Base-by-base conservation (phyloP, 2,329 filamentous ascomycete species). In the Aspergillus sp. region DNA sequence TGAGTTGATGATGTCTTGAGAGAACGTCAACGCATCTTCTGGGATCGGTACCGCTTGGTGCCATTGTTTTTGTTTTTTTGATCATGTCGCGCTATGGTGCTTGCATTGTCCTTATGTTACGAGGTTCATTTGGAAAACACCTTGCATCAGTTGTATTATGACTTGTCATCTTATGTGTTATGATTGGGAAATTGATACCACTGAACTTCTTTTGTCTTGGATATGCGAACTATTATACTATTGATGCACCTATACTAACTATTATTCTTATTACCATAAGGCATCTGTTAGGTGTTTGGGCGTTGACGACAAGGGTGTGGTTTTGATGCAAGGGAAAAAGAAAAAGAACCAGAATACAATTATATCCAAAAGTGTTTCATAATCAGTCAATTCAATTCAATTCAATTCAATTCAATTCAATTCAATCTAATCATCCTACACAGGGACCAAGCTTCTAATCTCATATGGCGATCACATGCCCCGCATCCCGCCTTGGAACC, bases 1-100 rank as follows among this genome's bases (percentile, higher is more conserved):
- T 46, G 62, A 64, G 42, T 53, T 65, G 42, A 62, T 64, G 53
- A 62, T 63, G 52, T 48, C 56, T 32, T 64, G 51, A 59, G n/a
- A n/a, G n/a, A n/a, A 48, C 38, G 45, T 44, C 35, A 34, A 27
- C 49, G 35, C 45, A 45, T 50, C 48, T 38, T 26, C 44, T 42
- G n/a, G n/a, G n/a, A n/a, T n/a, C n/a, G n/a, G n/a, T n/a, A n/a
- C n/a, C 33, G 42, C 12, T 48, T 41, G 19, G 41, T 29, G 51
- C 41, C 42, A 27, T 48, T 47, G 44, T 43, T 28, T 36, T 41
- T 54, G 39, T 27, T 19, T 39, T 49, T 45, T 35, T 44, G 34
- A 52, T 49, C 39, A 19, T 46, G 45, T 19, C 12, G 43, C 29
- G 35, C 47, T 34, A 44, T 42, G 41, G 12, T 19, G 5, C 26